Conservation (phyloP, 208 protist species). For the Leishmania braziliensis region DNA sequence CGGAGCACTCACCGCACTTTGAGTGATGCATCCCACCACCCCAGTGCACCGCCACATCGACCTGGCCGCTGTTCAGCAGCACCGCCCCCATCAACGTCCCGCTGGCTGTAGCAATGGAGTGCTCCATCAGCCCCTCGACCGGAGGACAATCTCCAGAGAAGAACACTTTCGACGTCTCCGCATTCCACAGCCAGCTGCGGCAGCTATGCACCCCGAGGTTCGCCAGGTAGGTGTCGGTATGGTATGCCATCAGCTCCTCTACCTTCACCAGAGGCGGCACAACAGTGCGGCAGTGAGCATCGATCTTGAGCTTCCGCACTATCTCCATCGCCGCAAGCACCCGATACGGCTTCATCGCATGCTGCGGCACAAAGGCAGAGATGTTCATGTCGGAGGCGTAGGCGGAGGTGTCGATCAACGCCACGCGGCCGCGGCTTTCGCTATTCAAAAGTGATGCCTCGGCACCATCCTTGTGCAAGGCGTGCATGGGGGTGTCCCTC, state of each 20-base stretch:
- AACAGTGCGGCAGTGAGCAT: constrained; percentile 63
- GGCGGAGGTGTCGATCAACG: constrained; percentile 80
- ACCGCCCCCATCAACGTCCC: constrained; percentile 87
- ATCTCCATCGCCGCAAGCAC: constrained; percentile 86
- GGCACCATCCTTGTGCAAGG: neutral
- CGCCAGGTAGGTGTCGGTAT: constrained; percentile 77
- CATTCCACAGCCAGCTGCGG: constrained; percentile 84
- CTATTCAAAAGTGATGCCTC: neutral
- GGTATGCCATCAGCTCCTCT: constrained; percentile 65
- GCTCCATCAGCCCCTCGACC: constrained; percentile 87
- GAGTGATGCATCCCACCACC: constrained; percentile 99
- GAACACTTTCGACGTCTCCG: constrained; percentile 74
- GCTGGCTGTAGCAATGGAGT: constrained; percentile 83
- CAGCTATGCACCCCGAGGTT: constrained; percentile 88
- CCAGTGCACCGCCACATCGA: constrained; percentile 98
- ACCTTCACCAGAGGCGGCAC: constrained; percentile 79
- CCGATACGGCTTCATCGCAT: constrained; percentile 92
- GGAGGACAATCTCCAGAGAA: constrained; percentile 91
- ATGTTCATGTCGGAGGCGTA: constrained; percentile 89
- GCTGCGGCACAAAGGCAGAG: constrained; percentile 82
- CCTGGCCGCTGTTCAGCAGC: constrained; percentile 80
- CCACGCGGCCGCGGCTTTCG: constrained; percentile 31
- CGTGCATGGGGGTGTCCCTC: neutral
- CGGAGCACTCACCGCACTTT: constrained; percentile 96
- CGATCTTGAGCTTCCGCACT: constrained; percentile 56